Conservation (phyloP, 1,284 basidiomycete species). For the Pulchroboletus neoregius region DNA sequence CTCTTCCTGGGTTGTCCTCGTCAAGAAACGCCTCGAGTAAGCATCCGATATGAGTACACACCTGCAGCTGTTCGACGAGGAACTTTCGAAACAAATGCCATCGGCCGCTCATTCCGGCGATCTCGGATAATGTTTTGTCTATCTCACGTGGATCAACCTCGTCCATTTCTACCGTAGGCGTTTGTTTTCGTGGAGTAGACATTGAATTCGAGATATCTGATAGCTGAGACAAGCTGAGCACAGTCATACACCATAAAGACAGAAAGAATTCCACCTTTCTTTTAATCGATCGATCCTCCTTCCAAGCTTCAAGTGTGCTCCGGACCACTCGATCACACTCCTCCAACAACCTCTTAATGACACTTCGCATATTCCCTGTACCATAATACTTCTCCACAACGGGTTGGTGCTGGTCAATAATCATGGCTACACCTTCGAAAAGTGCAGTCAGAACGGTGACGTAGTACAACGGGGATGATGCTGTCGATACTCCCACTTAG, state of each 20-base stretch:
- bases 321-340: slow-evolving; percentile 86
- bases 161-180: slow-evolving; percentile 52
- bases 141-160: slow-evolving; percentile 83
- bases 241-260: slow-evolving; percentile 1
- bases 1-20: slow-evolving; percentile 20
- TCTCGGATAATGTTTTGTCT: slow-evolving; percentile 83
- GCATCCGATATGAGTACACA: slow-evolving; percentile 21
- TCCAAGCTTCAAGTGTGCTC: slow-evolving; percentile 81
- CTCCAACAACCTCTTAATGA: slow-evolving; percentile 73
- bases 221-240: slow-evolving; percentile 37
- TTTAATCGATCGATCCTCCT: slow-evolving; percentile 77
- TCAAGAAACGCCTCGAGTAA: background rate
- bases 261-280: slow-evolving; percentile 53
- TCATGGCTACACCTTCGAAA: slow-evolving; percentile 93
- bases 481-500: slow-evolving; percentile 39
- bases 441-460: slow-evolving; percentile 83
- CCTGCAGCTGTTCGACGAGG: slow-evolving; percentile 68
- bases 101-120: slow-evolving; percentile 83
- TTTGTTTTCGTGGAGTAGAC: slow-evolving; percentile 38
- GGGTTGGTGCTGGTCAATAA: slow-evolving; percentile 96
- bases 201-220: slow-evolving; percentile 43
- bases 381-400: slow-evolving; percentile 99
- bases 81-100: slow-evolving; percentile 94
- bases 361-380: slow-evolving; percentile 75
- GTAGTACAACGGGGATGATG: slow-evolving; percentile 87